phyloP scores from a whole-genome alignment of 176 grass and related monocot species.

The Metroxylon sagu region DNA sequence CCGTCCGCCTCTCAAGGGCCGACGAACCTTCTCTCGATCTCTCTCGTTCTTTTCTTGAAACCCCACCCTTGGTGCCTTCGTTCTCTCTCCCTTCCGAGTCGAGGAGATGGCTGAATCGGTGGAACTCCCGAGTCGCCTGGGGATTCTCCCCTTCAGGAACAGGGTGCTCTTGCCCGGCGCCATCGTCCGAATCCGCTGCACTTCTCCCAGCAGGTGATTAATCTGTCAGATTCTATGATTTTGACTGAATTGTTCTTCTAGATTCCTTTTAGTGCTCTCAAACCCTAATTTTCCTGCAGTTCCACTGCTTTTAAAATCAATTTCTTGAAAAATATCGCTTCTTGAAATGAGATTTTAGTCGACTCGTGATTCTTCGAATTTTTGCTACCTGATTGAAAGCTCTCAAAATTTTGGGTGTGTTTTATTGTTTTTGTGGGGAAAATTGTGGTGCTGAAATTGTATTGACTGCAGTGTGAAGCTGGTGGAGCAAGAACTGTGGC shows the following conservation, averaged over 20 bases:
- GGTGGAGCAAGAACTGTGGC: conserved; percentile 98
- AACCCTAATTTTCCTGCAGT: background rate
- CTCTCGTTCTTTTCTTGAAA: conserved; percentile 7
- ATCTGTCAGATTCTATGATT: background rate
- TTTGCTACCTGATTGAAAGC: too few relatives aligned
- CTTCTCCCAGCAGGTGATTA: conserved; percentile 76
- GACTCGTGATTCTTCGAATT: too few relatives aligned
- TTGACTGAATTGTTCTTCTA: background rate
- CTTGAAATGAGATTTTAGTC: background rate
- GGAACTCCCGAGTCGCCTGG: conserved; percentile 74
- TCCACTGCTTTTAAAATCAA: background rate
- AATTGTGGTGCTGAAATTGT: background rate
- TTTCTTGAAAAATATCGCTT: background rate
- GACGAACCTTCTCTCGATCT: conserved; percentile 11
- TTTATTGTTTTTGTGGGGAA: background rate
- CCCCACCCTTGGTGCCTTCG: background rate
- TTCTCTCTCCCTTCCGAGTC: conserved; percentile 5
- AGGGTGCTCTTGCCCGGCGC: conserved; percentile 89
- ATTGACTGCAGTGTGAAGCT: conserved; percentile 71
- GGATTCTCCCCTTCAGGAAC: conserved; percentile 92
- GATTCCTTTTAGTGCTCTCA: background rate
- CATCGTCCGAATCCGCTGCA: conserved; percentile 94
- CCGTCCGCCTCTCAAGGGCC: too few relatives aligned
- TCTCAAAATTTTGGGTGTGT: conserved; percentile 3
- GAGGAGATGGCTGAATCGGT: conserved; percentile 61